phyloP scores from a whole-genome alignment of 2,329 filamentous ascomycete genomes.

The Leptographium galeiforme region DNA sequence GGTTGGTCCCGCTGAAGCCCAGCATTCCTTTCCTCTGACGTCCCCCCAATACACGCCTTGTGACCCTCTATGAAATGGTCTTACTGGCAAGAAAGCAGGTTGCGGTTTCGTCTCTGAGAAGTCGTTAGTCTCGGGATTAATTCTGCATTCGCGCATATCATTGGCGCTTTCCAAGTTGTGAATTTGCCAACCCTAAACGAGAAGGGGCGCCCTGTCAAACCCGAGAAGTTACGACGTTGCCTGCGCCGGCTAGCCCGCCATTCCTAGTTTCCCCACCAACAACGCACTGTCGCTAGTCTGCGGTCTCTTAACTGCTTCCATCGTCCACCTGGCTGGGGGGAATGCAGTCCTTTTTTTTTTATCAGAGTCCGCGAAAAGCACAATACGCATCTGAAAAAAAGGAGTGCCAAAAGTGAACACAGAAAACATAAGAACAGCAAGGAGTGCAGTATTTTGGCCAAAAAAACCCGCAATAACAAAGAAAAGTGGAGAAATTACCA shows the following conservation, averaged over 20 bases:
- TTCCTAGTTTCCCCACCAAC: conserved; percentile 1
- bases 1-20: not conserved
- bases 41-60: not conserved
- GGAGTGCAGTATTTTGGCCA: not conserved
- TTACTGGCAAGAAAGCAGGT: not conserved
- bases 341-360: not conserved
- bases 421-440: not conserved
- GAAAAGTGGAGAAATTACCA: not conserved
- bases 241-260: not conserved
- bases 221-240: conserved; percentile 2
- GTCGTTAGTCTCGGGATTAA: not conserved
- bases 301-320: conserved; percentile 1
- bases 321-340: not conserved
- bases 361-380: not conserved
- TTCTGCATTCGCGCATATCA: not conserved
- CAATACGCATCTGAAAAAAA: not conserved
- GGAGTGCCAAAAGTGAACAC: not conserved
- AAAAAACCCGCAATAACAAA: conserved; percentile 1
- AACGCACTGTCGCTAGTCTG: not conserved
- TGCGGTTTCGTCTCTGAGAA: not conserved
- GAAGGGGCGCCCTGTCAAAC: conserved; percentile 1
- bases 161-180: not conserved
- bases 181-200: conserved; percentile 1
- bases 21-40: not conserved
- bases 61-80: too few species aligned